A percentile compares a stretch with the other conserved stretches of the same genome.
Conservation (phyloP, 1,284 basidiomycete genomes). For the Ustilago loliicola region DNA sequence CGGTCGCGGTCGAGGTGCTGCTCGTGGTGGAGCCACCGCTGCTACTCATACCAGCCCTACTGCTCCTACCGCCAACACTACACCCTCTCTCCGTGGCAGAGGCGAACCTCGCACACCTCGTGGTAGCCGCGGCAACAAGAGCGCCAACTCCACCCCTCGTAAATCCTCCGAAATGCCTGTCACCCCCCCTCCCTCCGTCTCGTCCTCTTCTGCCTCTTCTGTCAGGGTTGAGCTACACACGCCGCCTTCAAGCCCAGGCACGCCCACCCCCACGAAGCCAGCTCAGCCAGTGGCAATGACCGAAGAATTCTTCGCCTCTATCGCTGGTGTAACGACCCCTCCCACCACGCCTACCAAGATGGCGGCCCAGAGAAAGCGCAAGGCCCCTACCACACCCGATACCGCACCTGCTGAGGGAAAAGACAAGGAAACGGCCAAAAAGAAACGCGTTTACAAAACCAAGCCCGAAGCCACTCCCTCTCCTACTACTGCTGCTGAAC, state of each 20-base stretch:
- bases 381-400: not conserved
- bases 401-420: not conserved
- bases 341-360: constrained; percentile 13
- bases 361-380: constrained; percentile 12
- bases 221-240: not conserved
- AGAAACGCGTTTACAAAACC: constrained; percentile 20
- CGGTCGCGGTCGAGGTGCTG: constrained; percentile 3
- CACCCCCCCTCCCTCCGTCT: not conserved
- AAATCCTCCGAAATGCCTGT: not conserved
- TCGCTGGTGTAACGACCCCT: not conserved
- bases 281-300: not conserved
- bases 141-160: not conserved
- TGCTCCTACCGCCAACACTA: not conserved
- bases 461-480: not conserved
- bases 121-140: not conserved
- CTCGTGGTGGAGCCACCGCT: not conserved
- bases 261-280: not conserved
- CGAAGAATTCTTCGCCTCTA: not conserved
- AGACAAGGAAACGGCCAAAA: not conserved
- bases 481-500: not conserved
- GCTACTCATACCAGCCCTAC: not conserved
- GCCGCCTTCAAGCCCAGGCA: not conserved
- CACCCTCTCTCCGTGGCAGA: constrained; percentile 9
- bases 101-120: not conserved
- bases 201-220: not conserved